These are phyloP conservation scores for Trametes coccinea DNA, from an alignment of 768 basidiomycete genomes.

Conservation along the genomic window DNA sequence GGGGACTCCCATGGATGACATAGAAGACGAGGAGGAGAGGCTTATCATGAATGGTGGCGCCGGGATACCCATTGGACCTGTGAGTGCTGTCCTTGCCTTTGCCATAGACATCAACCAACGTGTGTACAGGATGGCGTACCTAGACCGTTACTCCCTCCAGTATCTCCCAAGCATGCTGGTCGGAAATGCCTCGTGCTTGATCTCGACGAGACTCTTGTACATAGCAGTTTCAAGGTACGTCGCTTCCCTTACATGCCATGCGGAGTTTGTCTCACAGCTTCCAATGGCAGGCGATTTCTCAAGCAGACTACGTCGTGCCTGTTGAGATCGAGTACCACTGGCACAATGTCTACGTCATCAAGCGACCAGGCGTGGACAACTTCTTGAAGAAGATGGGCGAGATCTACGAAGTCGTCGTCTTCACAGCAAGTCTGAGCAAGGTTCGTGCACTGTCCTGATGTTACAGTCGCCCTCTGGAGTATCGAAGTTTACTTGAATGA, in stretches of 20 bases:
- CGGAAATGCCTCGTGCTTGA: slow-evolving; percentile 96
- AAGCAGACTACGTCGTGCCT: slow-evolving; percentile 97
- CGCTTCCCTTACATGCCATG: background rate
- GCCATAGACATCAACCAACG: background rate
- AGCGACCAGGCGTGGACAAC: slow-evolving; percentile 96
- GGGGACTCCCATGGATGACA: slow-evolving; percentile 49
- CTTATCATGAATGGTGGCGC: slow-evolving; percentile 90
- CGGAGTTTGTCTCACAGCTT: background rate
- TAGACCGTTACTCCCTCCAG: slow-evolving; percentile 83
- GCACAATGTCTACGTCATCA: slow-evolving; percentile 99
- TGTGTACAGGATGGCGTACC: slow-evolving; percentile 75
- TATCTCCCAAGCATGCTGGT: slow-evolving; percentile 77
- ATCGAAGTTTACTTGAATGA: background rate
- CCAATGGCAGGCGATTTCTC: slow-evolving; percentile 72
- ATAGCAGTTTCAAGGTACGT: slow-evolving; percentile 95
- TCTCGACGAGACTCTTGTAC: slow-evolving; percentile 95
- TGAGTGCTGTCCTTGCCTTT: slow-evolving; percentile 43
- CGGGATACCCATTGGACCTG: slow-evolving; percentile 92
- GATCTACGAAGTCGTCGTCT: slow-evolving; percentile 96
- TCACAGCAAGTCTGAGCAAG: slow-evolving; percentile 97
- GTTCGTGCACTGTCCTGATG: slow-evolving; percentile 40
- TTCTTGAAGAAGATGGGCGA: slow-evolving; percentile 99
- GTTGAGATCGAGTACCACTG: slow-evolving; percentile 98
- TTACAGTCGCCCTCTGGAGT: background rate
- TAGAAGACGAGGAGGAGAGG: slow-evolving; percentile 88